Evolutionary conservation across 2,329 filamentous ascomycete genomes (phyloP), one percentile per base, ranked within the genome.

Genomic region (Colletotrichum sublineola): DNA sequence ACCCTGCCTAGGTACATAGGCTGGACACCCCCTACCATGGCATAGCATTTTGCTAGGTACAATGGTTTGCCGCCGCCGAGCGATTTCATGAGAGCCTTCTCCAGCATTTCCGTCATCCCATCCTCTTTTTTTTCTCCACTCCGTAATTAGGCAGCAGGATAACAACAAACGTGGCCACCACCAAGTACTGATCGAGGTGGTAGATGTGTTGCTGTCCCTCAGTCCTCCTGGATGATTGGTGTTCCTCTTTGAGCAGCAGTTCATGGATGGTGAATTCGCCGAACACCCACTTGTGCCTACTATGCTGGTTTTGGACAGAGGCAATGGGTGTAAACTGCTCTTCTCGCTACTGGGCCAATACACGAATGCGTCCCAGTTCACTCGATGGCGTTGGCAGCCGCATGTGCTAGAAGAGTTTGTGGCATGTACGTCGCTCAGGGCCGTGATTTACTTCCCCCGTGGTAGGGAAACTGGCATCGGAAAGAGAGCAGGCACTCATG

Each of bases 111-210:
- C 57, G 57, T 68, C 68, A 63, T 60, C 69, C 38, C 52, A 53
- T 68, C 69, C 36, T 57, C 36, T 53, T 31, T 33, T 40, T 40
- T 24, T 56, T 60, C 65, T 40, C 69, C 65, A 71, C 69, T n/a
- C 31, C 36, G 52, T 24, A 38, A 31, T 63, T 63, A 71, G 69
- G 69, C 69, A 71, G 65, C 69, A 71, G 69, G 66, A 71, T 68
- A 68, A 71, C 36, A 53, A 63, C 44, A 50, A 63, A 44, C 53
- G 50, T 44, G n/a, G 31, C 64, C 64, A 48, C 44, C 53, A 57
- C 33, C 50, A 62, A 62, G 31, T 50, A 62, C 63, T 52, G 50
- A 53, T 50, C 42, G 20, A 50, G 20, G 56, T n/a, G 31, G 20
- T 50, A 31, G 57, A 29, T 42, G 55, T 44, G 38, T 46, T 11